These are phyloP conservation scores for Pulicaria dysenterica DNA, from an alignment of 129 eudicot species.

Conservation along the genomic window DNA sequence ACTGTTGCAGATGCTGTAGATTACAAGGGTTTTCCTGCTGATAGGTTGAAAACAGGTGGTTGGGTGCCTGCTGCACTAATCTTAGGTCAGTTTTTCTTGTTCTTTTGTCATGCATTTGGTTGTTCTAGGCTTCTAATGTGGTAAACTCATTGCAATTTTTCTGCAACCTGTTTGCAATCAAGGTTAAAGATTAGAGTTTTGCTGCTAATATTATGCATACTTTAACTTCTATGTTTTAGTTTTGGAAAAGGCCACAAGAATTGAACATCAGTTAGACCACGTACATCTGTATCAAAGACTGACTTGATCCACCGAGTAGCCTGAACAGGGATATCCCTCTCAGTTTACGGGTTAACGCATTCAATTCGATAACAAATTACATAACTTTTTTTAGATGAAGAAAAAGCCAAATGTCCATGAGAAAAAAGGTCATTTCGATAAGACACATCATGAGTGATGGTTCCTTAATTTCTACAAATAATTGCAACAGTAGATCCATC, in stretches of 20 bases:
- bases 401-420: neutral
- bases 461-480: slow-evolving; percentile 33
- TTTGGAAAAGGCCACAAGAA: too few species aligned
- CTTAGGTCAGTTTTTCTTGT: slow-evolving; percentile 54
- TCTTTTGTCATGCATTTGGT: slow-evolving; percentile 19
- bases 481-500: slow-evolving; percentile 3
- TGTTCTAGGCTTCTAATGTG: neutral
- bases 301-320: neutral
- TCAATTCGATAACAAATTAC: neutral
- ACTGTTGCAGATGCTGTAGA: slow-evolving; percentile 73
- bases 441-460: neutral
- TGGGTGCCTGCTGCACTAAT: slow-evolving; percentile 94
- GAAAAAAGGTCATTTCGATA: slow-evolving; percentile 12
- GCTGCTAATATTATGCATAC: too few species aligned
- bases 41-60: slow-evolving; percentile 83
- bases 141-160: neutral
- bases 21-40: slow-evolving; percentile 81
- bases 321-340: too few species aligned
- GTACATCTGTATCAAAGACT: too few species aligned
- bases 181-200: too few species aligned
- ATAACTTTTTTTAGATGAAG: neutral
- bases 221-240: neutral
- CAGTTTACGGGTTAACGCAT: too few species aligned
- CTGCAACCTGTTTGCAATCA: too few species aligned
- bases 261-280: too few species aligned